Base-by-base conservation (phyloP, 2,329 filamentous ascomycete genomes). In the Chaetomium olivaceum region DNA sequence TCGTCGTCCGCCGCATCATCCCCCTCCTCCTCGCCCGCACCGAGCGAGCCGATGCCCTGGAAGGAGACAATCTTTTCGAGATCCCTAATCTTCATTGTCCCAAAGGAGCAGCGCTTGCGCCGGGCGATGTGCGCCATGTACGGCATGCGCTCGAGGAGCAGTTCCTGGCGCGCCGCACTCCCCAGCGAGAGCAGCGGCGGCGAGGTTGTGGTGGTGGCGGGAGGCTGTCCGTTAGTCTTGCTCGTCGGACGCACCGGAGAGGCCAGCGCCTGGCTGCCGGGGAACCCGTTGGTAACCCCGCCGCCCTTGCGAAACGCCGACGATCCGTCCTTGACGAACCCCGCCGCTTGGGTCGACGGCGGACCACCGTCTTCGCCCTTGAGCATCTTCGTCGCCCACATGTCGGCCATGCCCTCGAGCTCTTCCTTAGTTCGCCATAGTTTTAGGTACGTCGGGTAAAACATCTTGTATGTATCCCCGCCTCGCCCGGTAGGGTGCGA, bases 391-490 rank as follows among this genome's bases (percentile, higher is more conserved):
- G 83, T 81, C 0, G 88, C 86, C 83, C 90, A 91, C 64, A 89
- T 73, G 64, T 92, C 90, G 0, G 96, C 80, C 1, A 92, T 76
- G 0, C 86, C 88, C 67, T 92, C 89, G 6, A 94, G 83, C 75
- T 97, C 93, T 74, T 98, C 93, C 68, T 87, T 90, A 63, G 88
- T 85, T 66, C 89, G 85, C 92, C 93, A 97, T 12, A 97, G 77
- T 71, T 92, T 92, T 51, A 96, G 80, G 63, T 90, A 92, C 0
- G 88, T 88, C 0, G 95, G 95, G 73, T 95, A 99, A 71, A 93
- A 96, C 91, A 99, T 97, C 74, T 91, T 93, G 79, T 89, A 89
- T 0, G 90, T 85, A 73, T 93, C 91, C 2, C 80, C 77, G 57
- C 81, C 76, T 67, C 82, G 76, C 73, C 79, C 72, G 8, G 72